Percentiles rank a stretch among this genome's conserved stretches.
These are phyloP conservation scores for Vigna nakashimae DNA, from an alignment of 306 rosid genomes.

Conservation along the genomic window DNA sequence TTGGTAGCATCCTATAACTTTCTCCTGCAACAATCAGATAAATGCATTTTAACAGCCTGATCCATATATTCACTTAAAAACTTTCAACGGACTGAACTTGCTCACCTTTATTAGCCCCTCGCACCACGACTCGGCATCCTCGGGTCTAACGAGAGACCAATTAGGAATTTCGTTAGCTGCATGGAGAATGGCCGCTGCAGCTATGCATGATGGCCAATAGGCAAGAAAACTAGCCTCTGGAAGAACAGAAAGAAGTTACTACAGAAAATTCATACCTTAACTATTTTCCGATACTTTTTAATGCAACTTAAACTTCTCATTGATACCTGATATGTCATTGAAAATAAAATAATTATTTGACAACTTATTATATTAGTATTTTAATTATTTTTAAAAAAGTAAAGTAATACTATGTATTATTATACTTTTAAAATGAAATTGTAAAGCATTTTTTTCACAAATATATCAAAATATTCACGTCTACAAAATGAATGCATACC, in stretches of 20 bases:
- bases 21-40: slow-evolving; percentile 68
- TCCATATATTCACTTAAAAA: background rate
- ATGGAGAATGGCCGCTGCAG: slow-evolving; percentile 86
- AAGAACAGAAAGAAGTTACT: slow-evolving; percentile 26
- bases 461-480: background rate
- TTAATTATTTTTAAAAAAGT: too few relatives aligned
- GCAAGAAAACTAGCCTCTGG: slow-evolving; percentile 87
- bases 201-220: slow-evolving; percentile 97
- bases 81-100: background rate
- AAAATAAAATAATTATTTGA: too few relatives aligned
- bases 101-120: slow-evolving; percentile 90
- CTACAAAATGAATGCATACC: slow-evolving; percentile 51
- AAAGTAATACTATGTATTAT: too few relatives aligned
- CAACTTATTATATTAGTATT: too few relatives aligned
- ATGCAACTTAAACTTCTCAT: background rate
- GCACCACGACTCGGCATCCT: slow-evolving; percentile 94
- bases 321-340: too few relatives aligned
- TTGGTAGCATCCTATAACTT: slow-evolving; percentile 77
- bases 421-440: too few relatives aligned
- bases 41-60: slow-evolving; percentile 19
- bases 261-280: background rate
- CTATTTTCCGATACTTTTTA: background rate
- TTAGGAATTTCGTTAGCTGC: slow-evolving; percentile 86
- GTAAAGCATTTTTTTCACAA: too few relatives aligned
- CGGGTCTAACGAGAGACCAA: slow-evolving; percentile 75